Evolutionary conservation across 768 basidiomycete genomes (phyloP).

Genomic region (Hydnum rufescens): DNA sequence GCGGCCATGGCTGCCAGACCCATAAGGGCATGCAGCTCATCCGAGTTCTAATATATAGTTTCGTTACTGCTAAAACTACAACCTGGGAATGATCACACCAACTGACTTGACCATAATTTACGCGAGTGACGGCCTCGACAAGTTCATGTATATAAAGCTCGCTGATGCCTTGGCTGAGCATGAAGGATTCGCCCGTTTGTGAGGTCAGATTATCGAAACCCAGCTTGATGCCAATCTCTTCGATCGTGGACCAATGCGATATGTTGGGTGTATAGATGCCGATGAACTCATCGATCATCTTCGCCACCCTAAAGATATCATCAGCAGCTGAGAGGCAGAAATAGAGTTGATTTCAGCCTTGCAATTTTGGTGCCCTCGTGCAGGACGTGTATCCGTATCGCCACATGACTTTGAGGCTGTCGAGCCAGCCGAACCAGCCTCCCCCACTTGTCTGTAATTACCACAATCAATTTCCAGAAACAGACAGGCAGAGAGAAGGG

Average conservation of each 20-base stretch:
- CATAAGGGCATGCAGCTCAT: conserved; percentile 57
- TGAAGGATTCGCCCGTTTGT: conserved; percentile 36
- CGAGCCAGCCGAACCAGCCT: conserved; percentile 35
- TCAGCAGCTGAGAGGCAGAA: conserved; percentile 9
- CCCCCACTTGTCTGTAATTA: conserved; percentile 25
- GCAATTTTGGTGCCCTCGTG: conserved; percentile 26
- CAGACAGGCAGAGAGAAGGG: background rate
- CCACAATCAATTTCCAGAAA: conserved; percentile 4
- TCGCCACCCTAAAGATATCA: conserved; percentile 28
- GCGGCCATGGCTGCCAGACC: conserved; percentile 56
- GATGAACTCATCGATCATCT: conserved; percentile 32
- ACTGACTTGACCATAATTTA: conserved; percentile 61
- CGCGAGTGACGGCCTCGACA: conserved; percentile 59
- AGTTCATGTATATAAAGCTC: conserved; percentile 47
- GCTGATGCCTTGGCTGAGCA: conserved; percentile 33
- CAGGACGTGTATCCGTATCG: conserved; percentile 55
- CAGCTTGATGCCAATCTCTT: conserved; percentile 29
- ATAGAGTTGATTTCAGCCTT: conserved; percentile 2
- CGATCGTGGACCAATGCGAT: conserved; percentile 43
- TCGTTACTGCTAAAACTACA: background rate
- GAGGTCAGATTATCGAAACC: conserved; percentile 21
- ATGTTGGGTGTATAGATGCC: conserved; percentile 33
- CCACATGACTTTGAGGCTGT: conserved; percentile 52
- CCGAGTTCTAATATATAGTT: conserved; percentile 31
- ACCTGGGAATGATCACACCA: background rate